phyloP scores from a whole-genome alignment of 2,329 filamentous ascomycete genomes.

The Alternaria consortialis region DNA sequence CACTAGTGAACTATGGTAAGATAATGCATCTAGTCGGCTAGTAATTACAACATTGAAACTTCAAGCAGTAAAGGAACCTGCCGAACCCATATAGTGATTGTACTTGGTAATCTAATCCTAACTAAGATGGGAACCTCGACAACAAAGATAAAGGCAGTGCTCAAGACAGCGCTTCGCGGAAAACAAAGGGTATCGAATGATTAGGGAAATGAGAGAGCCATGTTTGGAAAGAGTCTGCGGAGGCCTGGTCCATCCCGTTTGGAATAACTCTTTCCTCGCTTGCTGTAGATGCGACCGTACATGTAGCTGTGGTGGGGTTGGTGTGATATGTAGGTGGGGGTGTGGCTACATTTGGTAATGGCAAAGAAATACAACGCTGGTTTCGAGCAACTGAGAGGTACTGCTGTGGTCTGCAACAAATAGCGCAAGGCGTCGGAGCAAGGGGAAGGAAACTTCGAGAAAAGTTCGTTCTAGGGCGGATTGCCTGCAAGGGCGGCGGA shows the following conservation, averaged over 20 bases:
- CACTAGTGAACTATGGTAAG: too few relatives aligned
- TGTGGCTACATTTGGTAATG: background rate
- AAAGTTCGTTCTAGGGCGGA: background rate
- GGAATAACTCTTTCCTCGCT: background rate
- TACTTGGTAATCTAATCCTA: background rate
- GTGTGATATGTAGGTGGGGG: slow-evolving; percentile 2
- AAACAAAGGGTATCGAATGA: slow-evolving; percentile 24
- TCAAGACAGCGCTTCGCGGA: slow-evolving; percentile 17
- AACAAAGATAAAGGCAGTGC: background rate
- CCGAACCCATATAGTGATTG: background rate
- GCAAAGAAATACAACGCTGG: background rate
- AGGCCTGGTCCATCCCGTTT: background rate
- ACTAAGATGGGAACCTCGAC: background rate
- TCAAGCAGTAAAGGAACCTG: rapidly evolving
- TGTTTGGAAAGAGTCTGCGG: slow-evolving; percentile 14
- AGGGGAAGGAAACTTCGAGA: slow-evolving; percentile 7
- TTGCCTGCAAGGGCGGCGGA: background rate
- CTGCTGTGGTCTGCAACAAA: background rate
- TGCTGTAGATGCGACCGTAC: background rate
- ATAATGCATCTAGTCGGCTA: background rate
- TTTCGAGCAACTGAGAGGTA: background rate
- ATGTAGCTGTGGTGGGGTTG: background rate
- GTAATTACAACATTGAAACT: background rate
- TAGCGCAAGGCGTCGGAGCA: background rate
- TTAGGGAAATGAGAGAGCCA: slow-evolving; percentile 25